A percentile compares a stretch with the other conserved stretches of the same genome.
Evolutionary conservation across 2,329 filamentous ascomycete species (phyloP).

Genomic region (Coniochaeta ligniaria): DNA sequence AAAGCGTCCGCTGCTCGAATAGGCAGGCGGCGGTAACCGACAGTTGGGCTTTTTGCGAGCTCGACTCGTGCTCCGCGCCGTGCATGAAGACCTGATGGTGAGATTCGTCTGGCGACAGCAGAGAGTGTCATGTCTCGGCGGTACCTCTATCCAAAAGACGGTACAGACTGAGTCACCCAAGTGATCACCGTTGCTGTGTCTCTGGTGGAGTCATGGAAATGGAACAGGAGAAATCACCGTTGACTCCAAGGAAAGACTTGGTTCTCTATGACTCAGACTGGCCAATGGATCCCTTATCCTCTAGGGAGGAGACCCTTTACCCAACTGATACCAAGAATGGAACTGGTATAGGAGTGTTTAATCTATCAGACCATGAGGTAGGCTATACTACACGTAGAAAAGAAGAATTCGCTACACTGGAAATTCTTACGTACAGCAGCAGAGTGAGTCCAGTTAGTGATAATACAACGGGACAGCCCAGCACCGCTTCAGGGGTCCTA

Average conservation of each 20-base stretch:
- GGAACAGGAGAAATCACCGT: not conserved
- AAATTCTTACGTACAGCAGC: too few relatives aligned
- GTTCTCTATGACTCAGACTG: not conserved
- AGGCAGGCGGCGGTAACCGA: not conserved
- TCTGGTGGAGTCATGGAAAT: not conserved
- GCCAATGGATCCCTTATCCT: not conserved
- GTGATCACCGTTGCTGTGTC: not conserved
- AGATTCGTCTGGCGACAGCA: not conserved
- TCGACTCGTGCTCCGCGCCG: not conserved
- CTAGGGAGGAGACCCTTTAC: not conserved
- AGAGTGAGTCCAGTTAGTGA: too few relatives aligned
- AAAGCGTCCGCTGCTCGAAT: not conserved
- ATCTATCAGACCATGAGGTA: too few relatives aligned
- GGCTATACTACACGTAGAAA: too few relatives aligned
- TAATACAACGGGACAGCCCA: too few relatives aligned
- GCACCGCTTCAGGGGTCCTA: too few relatives aligned
- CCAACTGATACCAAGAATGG: not conserved
- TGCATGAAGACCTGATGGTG: not conserved
- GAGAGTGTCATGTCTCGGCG: not conserved
- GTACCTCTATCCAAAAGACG: not conserved
- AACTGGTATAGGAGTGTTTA: not conserved
- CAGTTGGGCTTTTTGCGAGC: not conserved
- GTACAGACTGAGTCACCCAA: not conserved
- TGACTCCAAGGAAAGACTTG: not conserved
- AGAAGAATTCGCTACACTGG: too few relatives aligned